A percentile compares a stretch with the other conserved stretches of the same genome.
These are phyloP conservation scores for Claviceps sp. DNA, from an alignment of 2,329 filamentous ascomycete species.

Conservation along the genomic window DNA sequence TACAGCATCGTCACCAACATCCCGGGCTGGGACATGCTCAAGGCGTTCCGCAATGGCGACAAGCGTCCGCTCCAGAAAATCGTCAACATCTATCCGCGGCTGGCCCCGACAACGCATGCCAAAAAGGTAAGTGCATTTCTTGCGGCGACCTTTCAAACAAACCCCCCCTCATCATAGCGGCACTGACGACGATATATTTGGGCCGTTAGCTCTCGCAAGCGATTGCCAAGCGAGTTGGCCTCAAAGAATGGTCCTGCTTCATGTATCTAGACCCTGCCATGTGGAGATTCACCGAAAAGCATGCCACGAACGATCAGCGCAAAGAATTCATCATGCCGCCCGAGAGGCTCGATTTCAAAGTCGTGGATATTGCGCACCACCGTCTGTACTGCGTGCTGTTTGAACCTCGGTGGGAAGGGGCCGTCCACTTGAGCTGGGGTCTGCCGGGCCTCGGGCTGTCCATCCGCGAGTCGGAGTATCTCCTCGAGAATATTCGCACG, in stretches of 20 bases:
- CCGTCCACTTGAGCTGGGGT: constrained; percentile 30
- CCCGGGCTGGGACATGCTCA: constrained; percentile 28
- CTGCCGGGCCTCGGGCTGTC: constrained; percentile 33
- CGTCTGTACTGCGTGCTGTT: constrained; percentile 31
- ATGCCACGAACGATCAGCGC: constrained; percentile 22
- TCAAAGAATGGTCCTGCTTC: constrained; percentile 14
- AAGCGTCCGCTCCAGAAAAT: constrained; percentile 18
- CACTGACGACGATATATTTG: not conserved
- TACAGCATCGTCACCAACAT: constrained; percentile 34
- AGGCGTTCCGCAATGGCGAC: constrained; percentile 28
- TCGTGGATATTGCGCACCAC: constrained; percentile 25
- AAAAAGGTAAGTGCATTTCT: constrained; percentile 16
- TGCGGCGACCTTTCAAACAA: not conserved
- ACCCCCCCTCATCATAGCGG: too few relatives aligned
- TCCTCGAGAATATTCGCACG: constrained; percentile 23
- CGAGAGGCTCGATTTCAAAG: constrained; percentile 23
- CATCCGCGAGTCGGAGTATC: constrained; percentile 29
- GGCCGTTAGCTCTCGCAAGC: constrained; percentile 20
- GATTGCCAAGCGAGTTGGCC: constrained; percentile 19
- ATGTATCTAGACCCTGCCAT: constrained; percentile 20
- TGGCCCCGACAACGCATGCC: constrained; percentile 25
- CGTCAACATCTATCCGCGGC: constrained; percentile 33
- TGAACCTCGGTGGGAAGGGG: constrained; percentile 20
- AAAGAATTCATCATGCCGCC: constrained; percentile 20
- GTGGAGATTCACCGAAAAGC: constrained; percentile 16